phyloP scores from a whole-genome alignment of 176 grass and related monocot genomes.

The Oryza glumipatula region DNA sequence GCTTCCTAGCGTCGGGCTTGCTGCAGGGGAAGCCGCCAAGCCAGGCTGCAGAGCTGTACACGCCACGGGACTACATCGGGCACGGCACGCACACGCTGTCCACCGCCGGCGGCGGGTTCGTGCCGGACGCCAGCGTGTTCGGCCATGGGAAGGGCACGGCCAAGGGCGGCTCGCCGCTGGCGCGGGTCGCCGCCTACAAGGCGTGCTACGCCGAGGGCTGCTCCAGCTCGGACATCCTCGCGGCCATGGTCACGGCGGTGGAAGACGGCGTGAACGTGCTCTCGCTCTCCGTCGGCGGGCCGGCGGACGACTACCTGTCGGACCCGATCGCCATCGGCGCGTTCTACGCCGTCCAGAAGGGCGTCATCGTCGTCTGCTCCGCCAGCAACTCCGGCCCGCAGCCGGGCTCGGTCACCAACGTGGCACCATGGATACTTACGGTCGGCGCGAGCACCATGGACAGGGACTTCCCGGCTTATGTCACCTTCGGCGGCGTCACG shows the following conservation, averaged over 20 bases:
- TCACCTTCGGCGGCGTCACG: slow-evolving; percentile 9
- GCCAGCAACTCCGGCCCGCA: slow-evolving; percentile 64
- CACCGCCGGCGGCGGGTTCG: slow-evolving; percentile 56
- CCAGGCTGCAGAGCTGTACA: slow-evolving; percentile 30
- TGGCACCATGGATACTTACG: slow-evolving; percentile 74
- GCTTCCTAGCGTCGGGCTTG: neutral
- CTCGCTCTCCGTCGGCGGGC: slow-evolving; percentile 59
- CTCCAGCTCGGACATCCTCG: slow-evolving; percentile 57
- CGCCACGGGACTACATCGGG: slow-evolving; percentile 62
- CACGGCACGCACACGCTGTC: slow-evolving; percentile 81
- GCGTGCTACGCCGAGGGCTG: slow-evolving; percentile 60
- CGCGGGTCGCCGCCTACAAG: slow-evolving; percentile 73
- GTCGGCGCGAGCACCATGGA: slow-evolving; percentile 82
- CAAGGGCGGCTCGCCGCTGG: slow-evolving; percentile 64
- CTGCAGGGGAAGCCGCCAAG: neutral
- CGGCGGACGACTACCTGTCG: slow-evolving; percentile 18
- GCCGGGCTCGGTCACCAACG: slow-evolving; percentile 46
- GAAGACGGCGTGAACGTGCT: slow-evolving; percentile 66
- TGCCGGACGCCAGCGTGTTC: slow-evolving; percentile 42
- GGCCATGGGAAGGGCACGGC: slow-evolving; percentile 58
- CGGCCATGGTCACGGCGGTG: slow-evolving; percentile 50
- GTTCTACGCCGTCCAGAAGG: slow-evolving; percentile 57
- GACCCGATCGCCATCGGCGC: slow-evolving; percentile 57
- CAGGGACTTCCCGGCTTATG: slow-evolving; percentile 53
- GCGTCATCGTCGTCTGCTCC: slow-evolving; percentile 66